Conservation (phyloP, 2,329 filamentous ascomycete species). For the Epicoccum nigrum region DNA sequence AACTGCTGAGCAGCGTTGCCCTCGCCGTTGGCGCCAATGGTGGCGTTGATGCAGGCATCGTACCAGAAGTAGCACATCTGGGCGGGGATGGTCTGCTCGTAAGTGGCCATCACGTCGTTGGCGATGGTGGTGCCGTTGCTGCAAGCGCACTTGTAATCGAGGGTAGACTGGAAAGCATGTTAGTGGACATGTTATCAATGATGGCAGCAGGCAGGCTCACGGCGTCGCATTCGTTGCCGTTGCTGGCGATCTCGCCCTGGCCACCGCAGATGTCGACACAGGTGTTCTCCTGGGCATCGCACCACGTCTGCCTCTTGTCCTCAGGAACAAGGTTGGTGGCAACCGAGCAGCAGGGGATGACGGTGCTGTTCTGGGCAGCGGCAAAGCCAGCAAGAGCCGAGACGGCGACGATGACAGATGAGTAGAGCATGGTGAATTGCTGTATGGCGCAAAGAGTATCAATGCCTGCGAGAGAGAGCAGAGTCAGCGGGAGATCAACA, state of each 20-base stretch:
- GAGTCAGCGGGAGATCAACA: slow-evolving; percentile 35
- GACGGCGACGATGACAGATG: slow-evolving; percentile 54
- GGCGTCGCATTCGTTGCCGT: slow-evolving; percentile 61
- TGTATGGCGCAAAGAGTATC: slow-evolving; percentile 39
- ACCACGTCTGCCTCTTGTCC: slow-evolving; percentile 58
- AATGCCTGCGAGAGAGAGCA: slow-evolving; percentile 39
- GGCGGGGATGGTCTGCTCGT: slow-evolving; percentile 64
- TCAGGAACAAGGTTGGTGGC: slow-evolving; percentile 49
- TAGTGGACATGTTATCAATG: slow-evolving; percentile 15
- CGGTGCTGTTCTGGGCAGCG: slow-evolving; percentile 52
- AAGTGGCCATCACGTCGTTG: slow-evolving; percentile 47
- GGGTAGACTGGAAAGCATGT: slow-evolving; percentile 50
- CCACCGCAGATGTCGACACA: slow-evolving; percentile 66
- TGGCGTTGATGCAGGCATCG: slow-evolving; percentile 48
- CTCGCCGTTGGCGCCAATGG: slow-evolving; percentile 30
- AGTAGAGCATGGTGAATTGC: slow-evolving; percentile 54
- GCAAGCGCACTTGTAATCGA: slow-evolving; percentile 65
- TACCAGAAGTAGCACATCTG: slow-evolving; percentile 64
- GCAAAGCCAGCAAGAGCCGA: slow-evolving; percentile 54
- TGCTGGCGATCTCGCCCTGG: slow-evolving; percentile 47
- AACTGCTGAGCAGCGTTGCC: slow-evolving; percentile 47
- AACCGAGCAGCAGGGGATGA: slow-evolving; percentile 51
- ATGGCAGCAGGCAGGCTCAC: slow-evolving; percentile 52
- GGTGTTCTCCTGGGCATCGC: slow-evolving; percentile 62
- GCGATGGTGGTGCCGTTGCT: slow-evolving; percentile 60